Conservation (phyloP, 108 stramenopile species). For the Pseudonitzschia delicatissima region DNA sequence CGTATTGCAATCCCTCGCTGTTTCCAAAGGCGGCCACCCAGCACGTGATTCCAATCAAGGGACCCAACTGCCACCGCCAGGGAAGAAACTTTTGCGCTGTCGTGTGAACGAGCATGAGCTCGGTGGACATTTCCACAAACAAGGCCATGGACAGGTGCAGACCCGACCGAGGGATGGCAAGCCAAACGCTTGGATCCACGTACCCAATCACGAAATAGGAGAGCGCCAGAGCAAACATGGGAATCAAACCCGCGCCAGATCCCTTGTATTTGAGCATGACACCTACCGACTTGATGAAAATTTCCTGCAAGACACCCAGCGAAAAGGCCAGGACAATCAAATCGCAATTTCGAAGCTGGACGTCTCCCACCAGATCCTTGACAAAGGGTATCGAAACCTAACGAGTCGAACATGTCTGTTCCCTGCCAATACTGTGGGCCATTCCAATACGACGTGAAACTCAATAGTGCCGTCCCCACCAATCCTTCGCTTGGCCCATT, state of each 20-base stretch:
- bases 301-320: conserved; percentile 53
- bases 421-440: conserved; percentile 70
- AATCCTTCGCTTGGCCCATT: conserved; percentile 88
- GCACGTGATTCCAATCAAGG: conserved; percentile 48
- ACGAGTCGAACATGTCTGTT: conserved; percentile 34
- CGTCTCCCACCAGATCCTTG: conserved; percentile 6
- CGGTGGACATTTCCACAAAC: conserved; percentile 81
- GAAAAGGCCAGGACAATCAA: conserved; percentile 41
- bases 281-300: conserved; percentile 37
- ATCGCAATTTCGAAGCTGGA: conserved; percentile 52
- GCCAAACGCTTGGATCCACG: conserved; percentile 37
- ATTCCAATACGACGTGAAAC: conserved; percentile 46
- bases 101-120: conserved; percentile 83
- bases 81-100: conserved; percentile 46
- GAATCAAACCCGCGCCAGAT: conserved; percentile 33
- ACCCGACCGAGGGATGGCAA: conserved; percentile 53
- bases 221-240: conserved; percentile 39
- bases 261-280: conserved; percentile 44
- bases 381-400: conserved; percentile 21
- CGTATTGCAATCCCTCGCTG: conserved; percentile 23
- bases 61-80: conserved; percentile 50
- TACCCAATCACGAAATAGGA: conserved; percentile 42
- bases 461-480: conserved; percentile 53
- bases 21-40: conserved; percentile 15
- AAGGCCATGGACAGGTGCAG: conserved; percentile 58